These are phyloP conservation scores for Scleromitrula shiraiana DNA, from an alignment of 2,329 filamentous ascomycete genomes.

Conservation along the genomic window DNA sequence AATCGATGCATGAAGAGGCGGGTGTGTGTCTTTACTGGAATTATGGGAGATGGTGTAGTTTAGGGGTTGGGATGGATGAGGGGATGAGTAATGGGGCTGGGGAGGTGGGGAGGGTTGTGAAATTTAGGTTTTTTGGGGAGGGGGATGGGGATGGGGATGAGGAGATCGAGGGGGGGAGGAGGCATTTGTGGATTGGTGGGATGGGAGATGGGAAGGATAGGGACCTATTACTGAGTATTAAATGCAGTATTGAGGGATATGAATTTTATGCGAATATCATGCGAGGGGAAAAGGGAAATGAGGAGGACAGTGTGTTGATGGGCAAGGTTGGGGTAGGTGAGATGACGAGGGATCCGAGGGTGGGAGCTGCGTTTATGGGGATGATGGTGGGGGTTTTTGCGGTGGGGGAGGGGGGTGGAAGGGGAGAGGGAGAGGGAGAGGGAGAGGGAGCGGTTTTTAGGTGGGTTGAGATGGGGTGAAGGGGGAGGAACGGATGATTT, in stretches of 20 bases:
- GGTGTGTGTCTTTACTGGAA: constrained; percentile 1
- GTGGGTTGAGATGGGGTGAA: no score
- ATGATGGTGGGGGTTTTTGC: constrained; percentile 4
- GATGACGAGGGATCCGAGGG: not conserved
- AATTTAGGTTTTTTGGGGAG: no score
- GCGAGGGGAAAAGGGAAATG: not conserved
- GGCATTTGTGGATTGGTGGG: no score
- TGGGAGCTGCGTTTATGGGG: not conserved
- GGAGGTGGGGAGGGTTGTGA: no score
- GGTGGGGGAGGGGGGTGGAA: not conserved
- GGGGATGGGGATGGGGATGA: no score
- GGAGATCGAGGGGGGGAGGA: no score
- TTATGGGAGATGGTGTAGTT: not conserved
- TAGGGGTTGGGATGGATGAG: not conserved
- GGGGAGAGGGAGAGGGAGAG: no score
- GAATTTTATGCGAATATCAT: not conserved
- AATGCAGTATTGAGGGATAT: no score
- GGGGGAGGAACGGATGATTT: no score
- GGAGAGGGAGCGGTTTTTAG: no score
- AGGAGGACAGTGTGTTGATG: not conserved
- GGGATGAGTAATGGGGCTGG: not conserved
- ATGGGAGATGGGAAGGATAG: no score
- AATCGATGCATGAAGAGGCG: not conserved
- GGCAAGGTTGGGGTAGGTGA: not conserved
- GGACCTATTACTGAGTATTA: no score